Evolutionary conservation across 179 eudicot species (phyloP).

Genomic region (Beta corolliflora): DNA sequence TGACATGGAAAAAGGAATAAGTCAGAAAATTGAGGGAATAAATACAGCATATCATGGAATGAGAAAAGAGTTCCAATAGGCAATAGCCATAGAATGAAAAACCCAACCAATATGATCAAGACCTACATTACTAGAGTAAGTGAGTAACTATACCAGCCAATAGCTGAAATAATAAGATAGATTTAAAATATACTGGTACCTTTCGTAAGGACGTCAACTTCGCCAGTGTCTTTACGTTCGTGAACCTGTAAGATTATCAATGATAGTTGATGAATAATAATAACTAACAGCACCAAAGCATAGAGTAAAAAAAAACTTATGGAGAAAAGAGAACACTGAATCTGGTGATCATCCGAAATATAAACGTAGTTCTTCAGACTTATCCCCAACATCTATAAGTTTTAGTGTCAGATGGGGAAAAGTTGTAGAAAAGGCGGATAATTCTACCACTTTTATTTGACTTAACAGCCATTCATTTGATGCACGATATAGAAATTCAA

Average conservation of each 20-base stretch:
- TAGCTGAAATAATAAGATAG: background rate
- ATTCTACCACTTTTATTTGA: background rate
- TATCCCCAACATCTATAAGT: background rate
- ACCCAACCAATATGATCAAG: slow-evolving; percentile 7
- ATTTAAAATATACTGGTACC: slow-evolving; percentile 36
- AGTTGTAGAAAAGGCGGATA: background rate
- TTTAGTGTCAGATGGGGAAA: background rate
- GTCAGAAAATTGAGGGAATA: background rate
- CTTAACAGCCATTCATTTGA: background rate
- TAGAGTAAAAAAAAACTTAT: background rate
- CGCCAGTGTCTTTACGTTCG: slow-evolving; percentile 57
- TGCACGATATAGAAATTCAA: background rate
- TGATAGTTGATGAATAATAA: background rate
- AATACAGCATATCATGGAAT: background rate
- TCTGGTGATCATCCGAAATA: background rate
- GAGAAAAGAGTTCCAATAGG: background rate
- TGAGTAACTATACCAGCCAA: background rate
- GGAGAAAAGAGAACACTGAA: background rate
- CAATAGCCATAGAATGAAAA: background rate
- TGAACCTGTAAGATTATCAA: slow-evolving; percentile 54
- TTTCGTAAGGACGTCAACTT: slow-evolving; percentile 76
- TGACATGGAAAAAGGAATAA: background rate
- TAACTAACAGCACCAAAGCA: background rate
- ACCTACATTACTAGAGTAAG: too few relatives aligned
- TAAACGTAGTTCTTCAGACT: background rate